A percentile compares a stretch with the other conserved stretches of the same genome.
These are phyloP conservation scores for Cryptosporidium xiaoi DNA, from an alignment of 169 alveolate species.

Conservation along the genomic window DNA sequence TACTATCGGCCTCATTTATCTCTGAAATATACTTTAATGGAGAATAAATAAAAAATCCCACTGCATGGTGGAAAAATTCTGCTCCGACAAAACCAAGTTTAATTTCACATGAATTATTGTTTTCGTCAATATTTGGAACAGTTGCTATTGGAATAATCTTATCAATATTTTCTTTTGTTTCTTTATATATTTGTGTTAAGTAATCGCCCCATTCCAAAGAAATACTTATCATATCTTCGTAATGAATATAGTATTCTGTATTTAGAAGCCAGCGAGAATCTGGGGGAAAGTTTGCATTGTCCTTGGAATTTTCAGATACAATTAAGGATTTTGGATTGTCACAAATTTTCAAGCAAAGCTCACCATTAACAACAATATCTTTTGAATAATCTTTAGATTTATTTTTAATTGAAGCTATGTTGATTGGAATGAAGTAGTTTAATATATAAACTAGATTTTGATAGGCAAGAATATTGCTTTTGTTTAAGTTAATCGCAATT, in stretches of 20 bases:
- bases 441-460: constrained; percentile 72
- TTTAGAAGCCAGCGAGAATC: neutral
- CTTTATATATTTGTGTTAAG: constrained; percentile 3
- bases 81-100: constrained; percentile 68
- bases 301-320: neutral
- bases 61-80: constrained; percentile 71
- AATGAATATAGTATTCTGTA: constrained; percentile 10
- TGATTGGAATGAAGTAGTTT: constrained; percentile 56
- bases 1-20: constrained; percentile 1
- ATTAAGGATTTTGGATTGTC: neutral
- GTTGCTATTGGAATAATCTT: constrained; percentile 3
- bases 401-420: constrained; percentile 47
- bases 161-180: constrained; percentile 13
- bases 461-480: constrained; percentile 56
- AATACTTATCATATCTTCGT: constrained; percentile 4
- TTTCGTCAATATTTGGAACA: constrained; percentile 27
- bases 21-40: constrained; percentile 62
- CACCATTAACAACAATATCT: constrained; percentile 14
- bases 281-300: neutral
- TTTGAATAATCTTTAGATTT: constrained; percentile 32
- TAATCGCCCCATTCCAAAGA: constrained; percentile 58
- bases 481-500: constrained; percentile 62
- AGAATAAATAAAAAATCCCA: constrained; percentile 34
- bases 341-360: constrained; percentile 14
- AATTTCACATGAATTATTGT: neutral